A percentile compares a stretch with the other conserved stretches of the same genome.
phyloP scores from a whole-genome alignment of 805 yeast species.

The Pichia californica region DNA sequence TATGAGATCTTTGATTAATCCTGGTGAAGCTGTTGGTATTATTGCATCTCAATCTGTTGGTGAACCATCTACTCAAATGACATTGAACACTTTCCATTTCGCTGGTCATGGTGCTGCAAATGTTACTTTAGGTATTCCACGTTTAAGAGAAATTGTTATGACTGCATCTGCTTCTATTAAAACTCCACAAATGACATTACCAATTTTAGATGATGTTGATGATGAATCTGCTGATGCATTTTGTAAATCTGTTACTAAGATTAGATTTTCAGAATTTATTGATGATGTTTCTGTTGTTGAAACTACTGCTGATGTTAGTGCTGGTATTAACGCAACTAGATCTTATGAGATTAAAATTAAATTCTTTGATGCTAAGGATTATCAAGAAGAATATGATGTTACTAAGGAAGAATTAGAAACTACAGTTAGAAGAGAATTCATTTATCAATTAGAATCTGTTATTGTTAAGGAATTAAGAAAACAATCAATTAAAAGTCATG shows the following conservation, averaged over 20 bases:
- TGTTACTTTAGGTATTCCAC: slow-evolving; percentile 98
- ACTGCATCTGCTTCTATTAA: slow-evolving; percentile 93
- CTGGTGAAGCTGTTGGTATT: slow-evolving; percentile 98
- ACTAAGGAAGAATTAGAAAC: slow-evolving; percentile 70
- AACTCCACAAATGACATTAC: slow-evolving; percentile 98
- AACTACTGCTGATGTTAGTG: slow-evolving; percentile 59
- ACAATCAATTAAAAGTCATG: slow-evolving; percentile 48
- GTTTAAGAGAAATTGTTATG: slow-evolving; percentile 99
- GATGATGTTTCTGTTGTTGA: slow-evolving; percentile 83
- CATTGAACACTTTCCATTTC: slow-evolving; percentile 92
- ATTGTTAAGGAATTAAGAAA: slow-evolving; percentile 77
- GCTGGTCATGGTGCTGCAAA: slow-evolving; percentile 99
- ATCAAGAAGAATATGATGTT: slow-evolving; percentile 83
- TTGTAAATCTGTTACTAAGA: slow-evolving; percentile 83
- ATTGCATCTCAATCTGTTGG: slow-evolving; percentile 98
- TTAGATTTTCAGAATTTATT: slow-evolving; percentile 80
- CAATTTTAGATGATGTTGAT: slow-evolving; percentile 69
- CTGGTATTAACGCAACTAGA: slow-evolving; percentile 41
- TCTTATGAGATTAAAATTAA: slow-evolving; percentile 68
- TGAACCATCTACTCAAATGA: slow-evolving; percentile 99
- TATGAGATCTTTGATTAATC: slow-evolving; percentile 90
- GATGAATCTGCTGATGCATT: slow-evolving; percentile 88
- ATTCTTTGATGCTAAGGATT: slow-evolving; percentile 72
- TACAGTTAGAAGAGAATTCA: slow-evolving; percentile 58
- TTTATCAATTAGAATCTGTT: slow-evolving; percentile 62